These are phyloP conservation scores for Neurospora sp. DNA, from an alignment of 495 filamentous ascomycete species.

Conservation along the genomic window DNA sequence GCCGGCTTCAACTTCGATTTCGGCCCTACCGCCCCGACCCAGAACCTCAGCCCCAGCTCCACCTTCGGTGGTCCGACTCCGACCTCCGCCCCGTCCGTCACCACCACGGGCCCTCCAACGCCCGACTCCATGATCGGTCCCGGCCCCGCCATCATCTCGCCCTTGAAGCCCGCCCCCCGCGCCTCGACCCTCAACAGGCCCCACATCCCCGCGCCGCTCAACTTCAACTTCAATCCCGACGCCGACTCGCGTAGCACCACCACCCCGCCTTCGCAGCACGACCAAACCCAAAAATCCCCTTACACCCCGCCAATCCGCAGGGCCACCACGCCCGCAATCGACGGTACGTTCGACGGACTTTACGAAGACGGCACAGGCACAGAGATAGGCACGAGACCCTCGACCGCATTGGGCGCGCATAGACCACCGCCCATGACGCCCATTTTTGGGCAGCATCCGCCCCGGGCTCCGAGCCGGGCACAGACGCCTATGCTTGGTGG, in stretches of 20 bases:
- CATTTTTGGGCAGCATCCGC: background rate
- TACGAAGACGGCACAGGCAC: background rate
- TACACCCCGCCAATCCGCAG: constrained; percentile 3
- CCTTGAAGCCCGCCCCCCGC: background rate
- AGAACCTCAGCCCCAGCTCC: too few relatives aligned
- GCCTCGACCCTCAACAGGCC: constrained; percentile 8
- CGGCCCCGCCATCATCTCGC: background rate
- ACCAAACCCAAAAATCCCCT: constrained; percentile 15
- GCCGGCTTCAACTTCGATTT: constrained; percentile 26
- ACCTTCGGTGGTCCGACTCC: too few relatives aligned
- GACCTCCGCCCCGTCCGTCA: constrained; percentile 2
- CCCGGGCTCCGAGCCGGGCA: constrained; percentile 1
- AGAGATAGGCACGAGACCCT: background rate
- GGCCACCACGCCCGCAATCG: constrained; percentile 4
- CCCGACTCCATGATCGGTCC: background rate
- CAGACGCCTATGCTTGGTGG: constrained; percentile 9
- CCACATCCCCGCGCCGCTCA: constrained; percentile 15
- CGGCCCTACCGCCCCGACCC: constrained; percentile 11
- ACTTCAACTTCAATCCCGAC: constrained; percentile 19
- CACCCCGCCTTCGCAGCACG: background rate
- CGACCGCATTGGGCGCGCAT: background rate
- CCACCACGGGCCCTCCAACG: background rate
- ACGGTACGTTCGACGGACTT: background rate
- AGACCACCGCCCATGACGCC: background rate
- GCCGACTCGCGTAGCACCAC: constrained; percentile 17